These are phyloP conservation scores for Ambispora gerdemannii DNA, from an alignment of 192 early-diverging fungal genomes.

Conservation along the genomic window DNA sequence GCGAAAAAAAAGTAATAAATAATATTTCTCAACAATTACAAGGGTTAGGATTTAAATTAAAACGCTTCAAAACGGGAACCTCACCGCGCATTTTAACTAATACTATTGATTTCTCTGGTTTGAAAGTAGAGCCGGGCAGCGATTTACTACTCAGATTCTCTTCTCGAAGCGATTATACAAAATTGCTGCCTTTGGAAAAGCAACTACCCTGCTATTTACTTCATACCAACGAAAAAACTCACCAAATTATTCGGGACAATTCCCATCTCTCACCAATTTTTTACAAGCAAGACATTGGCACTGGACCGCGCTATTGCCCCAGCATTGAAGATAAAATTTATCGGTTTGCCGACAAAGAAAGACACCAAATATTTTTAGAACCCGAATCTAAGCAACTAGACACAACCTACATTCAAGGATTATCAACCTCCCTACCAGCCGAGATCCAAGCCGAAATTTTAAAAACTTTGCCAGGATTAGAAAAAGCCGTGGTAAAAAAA, in stretches of 20 bases:
- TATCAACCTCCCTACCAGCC: slow-evolving; percentile 70
- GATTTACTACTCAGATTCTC: slow-evolving; percentile 4
- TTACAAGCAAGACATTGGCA: slow-evolving; percentile 68
- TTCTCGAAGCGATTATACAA: neutral
- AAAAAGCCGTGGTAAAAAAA: slow-evolving; percentile 52
- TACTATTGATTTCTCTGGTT: slow-evolving; percentile 13
- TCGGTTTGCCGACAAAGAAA: slow-evolving; percentile 52
- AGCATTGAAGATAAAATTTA: slow-evolving; percentile 66
- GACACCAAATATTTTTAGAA: slow-evolving; percentile 65
- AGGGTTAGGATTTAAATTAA: slow-evolving; percentile 13
- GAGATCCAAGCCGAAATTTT: slow-evolving; percentile 61
- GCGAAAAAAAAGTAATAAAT: slow-evolving; percentile 10
- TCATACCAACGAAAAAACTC: slow-evolving; percentile 35
- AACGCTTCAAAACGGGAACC: slow-evolving; percentile 13
- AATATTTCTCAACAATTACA: slow-evolving; percentile 18
- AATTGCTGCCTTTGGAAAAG: slow-evolving; percentile 1
- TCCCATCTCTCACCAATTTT: slow-evolving; percentile 58
- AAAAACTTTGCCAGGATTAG: slow-evolving; percentile 60
- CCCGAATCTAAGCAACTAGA: slow-evolving; percentile 54
- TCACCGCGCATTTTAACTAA: slow-evolving; percentile 7
- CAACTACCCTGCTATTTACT: slow-evolving; percentile 10
- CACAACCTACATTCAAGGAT: slow-evolving; percentile 65
- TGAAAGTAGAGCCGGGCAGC: slow-evolving; percentile 12
- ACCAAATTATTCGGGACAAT: slow-evolving; percentile 57
- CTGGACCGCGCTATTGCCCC: slow-evolving; percentile 66